Conservation (phyloP, 1,284 basidiomycete genomes). For the Fomitopsis palustris region DNA sequence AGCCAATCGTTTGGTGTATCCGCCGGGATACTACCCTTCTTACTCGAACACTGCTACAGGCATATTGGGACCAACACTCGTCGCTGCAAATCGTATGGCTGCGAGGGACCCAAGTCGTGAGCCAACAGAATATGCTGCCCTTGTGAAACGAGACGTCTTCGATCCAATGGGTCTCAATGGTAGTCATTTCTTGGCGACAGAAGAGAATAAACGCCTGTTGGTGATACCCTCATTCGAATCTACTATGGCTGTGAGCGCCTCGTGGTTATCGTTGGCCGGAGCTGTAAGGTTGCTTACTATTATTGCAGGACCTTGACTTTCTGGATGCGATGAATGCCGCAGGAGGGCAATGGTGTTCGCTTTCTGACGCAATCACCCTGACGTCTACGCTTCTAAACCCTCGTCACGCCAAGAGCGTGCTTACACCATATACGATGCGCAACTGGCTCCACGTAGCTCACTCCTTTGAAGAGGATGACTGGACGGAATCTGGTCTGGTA, state of each 20-base stretch:
- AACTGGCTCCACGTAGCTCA: constrained; percentile 43
- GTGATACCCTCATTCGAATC: constrained; percentile 17
- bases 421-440: constrained; percentile 33
- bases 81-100: constrained; percentile 36
- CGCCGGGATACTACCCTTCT: constrained; percentile 40
- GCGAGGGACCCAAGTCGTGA: constrained; percentile 20
- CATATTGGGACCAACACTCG: constrained; percentile 38
- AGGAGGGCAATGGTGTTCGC: constrained; percentile 47
- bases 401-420: constrained; percentile 28
- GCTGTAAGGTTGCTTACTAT: background rate
- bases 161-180: constrained; percentile 19
- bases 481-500: constrained; percentile 40
- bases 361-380: constrained; percentile 38
- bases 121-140: constrained; percentile 34
- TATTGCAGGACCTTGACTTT: constrained; percentile 36
- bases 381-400: constrained; percentile 44
- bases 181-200: constrained; percentile 19
- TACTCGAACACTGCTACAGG: constrained; percentile 48
- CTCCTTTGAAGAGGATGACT: constrained; percentile 32
- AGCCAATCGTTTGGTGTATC: constrained; percentile 33
- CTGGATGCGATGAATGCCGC: constrained; percentile 38
- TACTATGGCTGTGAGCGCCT: constrained; percentile 15
- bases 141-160: constrained; percentile 39
- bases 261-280: background rate
- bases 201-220: constrained; percentile 15